These are phyloP conservation scores for Claviceps sp. DNA, from an alignment of 2,329 filamentous ascomycete genomes.

Conservation along the genomic window DNA sequence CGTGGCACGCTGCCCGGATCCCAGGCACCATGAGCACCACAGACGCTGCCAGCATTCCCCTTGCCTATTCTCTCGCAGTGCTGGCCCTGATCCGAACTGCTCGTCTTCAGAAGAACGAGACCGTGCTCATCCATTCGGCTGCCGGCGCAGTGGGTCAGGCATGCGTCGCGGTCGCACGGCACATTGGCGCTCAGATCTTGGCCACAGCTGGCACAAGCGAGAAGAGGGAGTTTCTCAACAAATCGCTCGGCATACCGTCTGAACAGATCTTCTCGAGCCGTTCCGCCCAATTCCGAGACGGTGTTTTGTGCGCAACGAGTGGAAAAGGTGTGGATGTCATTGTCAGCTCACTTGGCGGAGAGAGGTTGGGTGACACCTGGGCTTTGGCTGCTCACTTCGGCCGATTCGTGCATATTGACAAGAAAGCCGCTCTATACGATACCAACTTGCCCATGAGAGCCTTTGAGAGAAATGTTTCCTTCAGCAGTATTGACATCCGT, in stretches of 20 bases:
- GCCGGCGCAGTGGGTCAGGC: conserved; percentile 11
- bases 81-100: conserved; percentile 5
- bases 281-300: conserved; percentile 12
- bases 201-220: conserved; percentile 15
- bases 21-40: conserved; percentile 4
- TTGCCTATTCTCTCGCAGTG: conserved; percentile 8
- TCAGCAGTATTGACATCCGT: conserved; percentile 27
- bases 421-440: conserved; percentile 21
- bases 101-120: conserved; percentile 19
- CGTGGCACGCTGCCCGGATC: conserved; percentile 7
- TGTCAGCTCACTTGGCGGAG: conserved; percentile 4
- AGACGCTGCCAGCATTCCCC: conserved; percentile 17
- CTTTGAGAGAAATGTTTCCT: conserved; percentile 25
- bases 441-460: conserved; percentile 20
- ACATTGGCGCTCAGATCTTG: conserved; percentile 12
- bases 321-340: conserved; percentile 10
- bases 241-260: conserved; percentile 12
- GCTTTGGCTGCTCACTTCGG: conserved; percentile 17
- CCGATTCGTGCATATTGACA: conserved; percentile 23
- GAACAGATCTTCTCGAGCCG: conserved; percentile 17
- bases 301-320: conserved; percentile 8
- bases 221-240: conserved; percentile 17
- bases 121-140: conserved; percentile 18
- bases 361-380: conserved; percentile 13
- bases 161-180: conserved; percentile 6